Evolutionary conservation across 2,329 filamentous ascomycete species (phyloP), one percentile per base, ranked within the genome.

Genomic region (Leptosphaerulina australis): DNA sequence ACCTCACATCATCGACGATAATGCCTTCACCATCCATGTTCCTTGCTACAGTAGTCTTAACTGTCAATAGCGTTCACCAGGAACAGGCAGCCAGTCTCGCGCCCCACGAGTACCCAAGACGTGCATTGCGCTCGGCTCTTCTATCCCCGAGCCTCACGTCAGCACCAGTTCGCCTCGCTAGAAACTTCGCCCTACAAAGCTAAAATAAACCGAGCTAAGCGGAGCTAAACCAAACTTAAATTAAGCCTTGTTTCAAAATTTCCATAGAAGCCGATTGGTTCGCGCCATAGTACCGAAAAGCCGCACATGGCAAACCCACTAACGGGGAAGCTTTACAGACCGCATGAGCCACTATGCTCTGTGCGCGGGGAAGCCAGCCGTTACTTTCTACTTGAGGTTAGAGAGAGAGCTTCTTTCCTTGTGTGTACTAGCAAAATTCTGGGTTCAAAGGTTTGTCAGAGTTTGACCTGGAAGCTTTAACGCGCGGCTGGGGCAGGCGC

Each of bases 351-450:
- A n/a, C n/a, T n/a, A n/a, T 39, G 39, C 24, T 36, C 24, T 17
- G 48, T 50, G 48, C 48, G 48, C 48, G 48, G 48, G 48, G 48
- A 41, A 31, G 24, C 17, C 6, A 11, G 5, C 41, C 48, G 41
- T 30, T 4, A 29, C 40, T 50, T 50, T 30, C 48, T 29, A 11
- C 10, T 40, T 45, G 1, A 2, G 12, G 48, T 21, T 50, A 50
- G 41, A 5, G 2, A 2, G 3, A 4, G 1, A 4, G 8, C 12
- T 17, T 40, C 47, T 34, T 50, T 44, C 48, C 48, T 28, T 33
- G 8, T 34, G 11, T 0, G 48, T 11, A 6, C 10, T 45, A 50
- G 36, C 22, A 12, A 4, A 3, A 8, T 5, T 28, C 36, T n/a
- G 35, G 39, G 33, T 9, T 35, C 18, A 40, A 29, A 21, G 9